Percentiles rank a stretch among this genome's conserved stretches.
Conservation (phyloP, 371 early-diverging fungal genomes). For the Rhizopus delemar region DNA sequence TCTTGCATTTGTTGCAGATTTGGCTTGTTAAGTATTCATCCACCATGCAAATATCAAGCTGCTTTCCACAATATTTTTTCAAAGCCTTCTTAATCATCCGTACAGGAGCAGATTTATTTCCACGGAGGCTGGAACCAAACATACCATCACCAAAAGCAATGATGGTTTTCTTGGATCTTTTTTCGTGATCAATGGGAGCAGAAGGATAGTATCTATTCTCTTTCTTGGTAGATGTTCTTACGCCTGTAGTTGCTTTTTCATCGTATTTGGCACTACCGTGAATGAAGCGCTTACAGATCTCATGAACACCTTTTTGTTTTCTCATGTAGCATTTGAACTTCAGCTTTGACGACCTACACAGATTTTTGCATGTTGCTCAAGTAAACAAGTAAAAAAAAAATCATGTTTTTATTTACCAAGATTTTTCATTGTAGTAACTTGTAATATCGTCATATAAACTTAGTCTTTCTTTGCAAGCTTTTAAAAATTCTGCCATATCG, state of each 20-base stretch:
- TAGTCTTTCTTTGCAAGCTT: neutral
- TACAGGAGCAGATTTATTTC: neutral
- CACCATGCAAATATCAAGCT: too few species aligned
- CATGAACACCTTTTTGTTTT: neutral
- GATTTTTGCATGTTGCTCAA: neutral
- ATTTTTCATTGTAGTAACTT: neutral
- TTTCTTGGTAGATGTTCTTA: neutral
- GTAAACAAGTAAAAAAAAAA: neutral
- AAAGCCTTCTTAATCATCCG: too few species aligned
- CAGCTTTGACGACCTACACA: neutral
- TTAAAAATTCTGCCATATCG: neutral
- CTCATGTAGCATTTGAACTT: neutral
- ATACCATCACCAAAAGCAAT: neutral
- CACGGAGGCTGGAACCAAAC: neutral
- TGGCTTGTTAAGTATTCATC: too few species aligned
- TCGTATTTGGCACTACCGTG: neutral
- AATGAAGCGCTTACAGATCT: neutral
- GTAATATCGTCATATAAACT: neutral
- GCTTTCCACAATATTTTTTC: too few species aligned
- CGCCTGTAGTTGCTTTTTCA: neutral
- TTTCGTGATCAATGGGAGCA: too few species aligned
- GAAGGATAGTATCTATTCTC: neutral
- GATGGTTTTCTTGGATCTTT: neutral
- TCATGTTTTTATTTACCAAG: conserved; percentile 1
- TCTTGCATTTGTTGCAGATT: too few species aligned